phyloP scores from a whole-genome alignment of 306 rosid genomes.

The Mucuna pruriens region DNA sequence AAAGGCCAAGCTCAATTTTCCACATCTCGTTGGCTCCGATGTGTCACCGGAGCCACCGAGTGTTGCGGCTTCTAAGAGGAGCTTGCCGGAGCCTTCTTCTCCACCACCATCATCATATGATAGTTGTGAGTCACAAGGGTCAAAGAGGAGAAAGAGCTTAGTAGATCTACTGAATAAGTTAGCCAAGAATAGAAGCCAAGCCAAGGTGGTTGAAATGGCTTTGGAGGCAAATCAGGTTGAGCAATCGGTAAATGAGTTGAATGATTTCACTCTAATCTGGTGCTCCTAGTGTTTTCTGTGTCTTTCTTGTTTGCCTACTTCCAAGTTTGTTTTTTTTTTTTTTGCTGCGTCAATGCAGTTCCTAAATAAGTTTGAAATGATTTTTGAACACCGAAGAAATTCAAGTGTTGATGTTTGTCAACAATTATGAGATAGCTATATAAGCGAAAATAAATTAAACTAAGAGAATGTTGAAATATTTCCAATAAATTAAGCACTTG shows the following conservation, averaged over 20 bases:
- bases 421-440: not conserved
- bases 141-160: conserved; percentile 18
- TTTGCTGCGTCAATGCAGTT: conserved; percentile 30
- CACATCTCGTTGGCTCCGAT: conserved; percentile 34
- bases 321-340: not conserved
- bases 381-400: conserved; percentile 33
- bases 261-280: not conserved
- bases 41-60: not conserved
- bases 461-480: not conserved
- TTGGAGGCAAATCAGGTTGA: not conserved
- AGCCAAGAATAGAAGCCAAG: conserved; percentile 24
- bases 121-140: conserved; percentile 1
- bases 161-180: conserved; percentile 32
- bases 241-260: conserved; percentile 8
- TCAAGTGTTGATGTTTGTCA: conserved; percentile 20
- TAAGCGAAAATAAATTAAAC: not conserved
- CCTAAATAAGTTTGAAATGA: not conserved
- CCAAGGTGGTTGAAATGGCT: conserved; percentile 1
- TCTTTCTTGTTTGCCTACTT: not conserved
- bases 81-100: not conserved
- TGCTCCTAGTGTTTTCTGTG: not conserved
- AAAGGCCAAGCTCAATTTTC: conserved; percentile 78
- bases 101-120: not conserved
- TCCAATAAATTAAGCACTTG: not conserved
- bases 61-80: not conserved